Base-by-base conservation (phyloP, 73 alveolate species). In the Uronychia setigera region DNA sequence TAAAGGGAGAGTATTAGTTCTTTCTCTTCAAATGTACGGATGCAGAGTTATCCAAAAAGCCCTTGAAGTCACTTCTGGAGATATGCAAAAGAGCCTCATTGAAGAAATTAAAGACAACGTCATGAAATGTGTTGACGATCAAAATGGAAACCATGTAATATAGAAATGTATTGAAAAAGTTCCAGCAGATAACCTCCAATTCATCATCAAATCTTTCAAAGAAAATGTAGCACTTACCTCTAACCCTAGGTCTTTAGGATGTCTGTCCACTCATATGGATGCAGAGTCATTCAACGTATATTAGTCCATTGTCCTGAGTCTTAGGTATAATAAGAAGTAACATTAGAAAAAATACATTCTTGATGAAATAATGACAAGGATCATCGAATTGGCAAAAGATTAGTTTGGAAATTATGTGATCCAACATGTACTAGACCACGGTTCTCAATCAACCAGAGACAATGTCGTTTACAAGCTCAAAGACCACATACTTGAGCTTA, bases 141-240 rank as follows among this genome's bases (percentile, higher is more conserved):
- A 90, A 84, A 96, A 97, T 86, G 99, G 99, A 26, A 97, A 97
- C 93, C 99, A 97, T 77, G 99, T 97, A 19, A 87, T 97, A 59
- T 95, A 97, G 92, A 97, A 97, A 87, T 90, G 96, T 78, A 91
- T 96, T 58, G 98, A 96, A 80, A 86, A 85, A 26, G 79, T 96
- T 31, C 91, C 93, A 19, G 60, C 92, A 29, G 95, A 95, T 30
- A 84, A 88, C 76, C 84, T 92, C 26, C 82, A 84, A 28, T 93
- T 92, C 91, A 97, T 97, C 78, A 95, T 97, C 28, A 96, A 94
- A 32, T 86, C 97, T 33, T 91, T 97, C 80, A 86, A 87, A 60
- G 87, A 82, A 58, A 67, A 93, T 59, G 32, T 76, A 29, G 19
- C 28, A 5, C 29, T 1, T 5, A 5, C 1, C 59, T 76, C 58